Conservation (phyloP, 1,139 yeast species). For the Fermentozyma sake region DNA sequence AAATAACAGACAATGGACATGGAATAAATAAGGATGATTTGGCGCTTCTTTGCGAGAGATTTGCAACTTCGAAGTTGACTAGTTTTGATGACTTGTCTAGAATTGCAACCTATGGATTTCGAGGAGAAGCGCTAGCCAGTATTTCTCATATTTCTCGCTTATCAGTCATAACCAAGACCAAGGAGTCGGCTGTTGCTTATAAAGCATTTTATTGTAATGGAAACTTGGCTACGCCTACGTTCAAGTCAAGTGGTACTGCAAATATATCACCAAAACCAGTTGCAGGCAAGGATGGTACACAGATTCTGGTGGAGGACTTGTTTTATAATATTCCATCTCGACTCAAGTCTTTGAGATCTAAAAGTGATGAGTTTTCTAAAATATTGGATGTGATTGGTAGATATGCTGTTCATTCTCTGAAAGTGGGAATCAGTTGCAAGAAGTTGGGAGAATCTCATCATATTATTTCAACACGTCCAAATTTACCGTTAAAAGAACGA, state of each 20-base stretch:
- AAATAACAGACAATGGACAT: conserved; percentile 50
- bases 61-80: conserved; percentile 51
- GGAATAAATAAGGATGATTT: conserved; percentile 47
- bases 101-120: conserved; percentile 54
- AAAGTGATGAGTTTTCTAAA: conserved; percentile 70
- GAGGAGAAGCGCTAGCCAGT: conserved; percentile 60
- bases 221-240: conserved; percentile 39
- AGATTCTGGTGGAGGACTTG: conserved; percentile 78
- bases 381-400: conserved; percentile 81
- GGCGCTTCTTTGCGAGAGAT: conserved; percentile 48
- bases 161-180: conserved; percentile 73
- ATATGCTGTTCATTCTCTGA: conserved; percentile 70
- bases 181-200: conserved; percentile 60
- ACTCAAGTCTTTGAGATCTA: conserved; percentile 57
- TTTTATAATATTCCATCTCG: conserved; percentile 88
- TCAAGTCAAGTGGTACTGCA: conserved; percentile 18
- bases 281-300: conserved; percentile 90
- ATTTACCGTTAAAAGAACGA: conserved; percentile 52
- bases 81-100: conserved; percentile 46
- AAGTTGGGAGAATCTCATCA: conserved; percentile 65
- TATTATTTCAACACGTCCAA: conserved; percentile 51
- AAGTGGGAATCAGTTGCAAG: conserved; percentile 76
- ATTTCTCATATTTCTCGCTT: conserved; percentile 63
- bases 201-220: conserved; percentile 67
- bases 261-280: conserved; percentile 57